Evolutionary conservation across 1,284 basidiomycete genomes (phyloP).

Genomic region (Cutaneotrichosporon sp.): DNA sequence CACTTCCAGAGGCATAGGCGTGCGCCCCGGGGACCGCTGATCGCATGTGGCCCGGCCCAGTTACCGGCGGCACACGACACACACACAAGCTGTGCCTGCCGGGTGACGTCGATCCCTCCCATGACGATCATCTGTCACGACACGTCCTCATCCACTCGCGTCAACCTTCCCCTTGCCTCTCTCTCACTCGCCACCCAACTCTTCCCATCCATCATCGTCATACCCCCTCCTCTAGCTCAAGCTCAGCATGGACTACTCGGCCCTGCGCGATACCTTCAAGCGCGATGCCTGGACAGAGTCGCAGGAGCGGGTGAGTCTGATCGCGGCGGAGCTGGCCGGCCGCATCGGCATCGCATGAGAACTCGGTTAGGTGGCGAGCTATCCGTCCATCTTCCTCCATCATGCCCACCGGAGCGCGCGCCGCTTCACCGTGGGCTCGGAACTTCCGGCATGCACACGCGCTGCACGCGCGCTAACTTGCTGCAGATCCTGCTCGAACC

Average conservation of each 20-base stretch:
- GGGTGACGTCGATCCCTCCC: neutral
- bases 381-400: neutral
- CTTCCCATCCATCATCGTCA: neutral
- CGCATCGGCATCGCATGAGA: too few relatives aligned
- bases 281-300: constrained; percentile 46
- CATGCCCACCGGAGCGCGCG: neutral
- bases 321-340: too few relatives aligned
- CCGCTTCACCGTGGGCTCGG: neutral
- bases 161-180: neutral
- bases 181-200: constrained; percentile 9
- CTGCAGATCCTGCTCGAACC: constrained; percentile 70
- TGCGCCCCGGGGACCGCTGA: neutral
- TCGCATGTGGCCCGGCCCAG: neutral
- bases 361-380: neutral
- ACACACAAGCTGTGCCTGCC: neutral
- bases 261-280: constrained; percentile 28
- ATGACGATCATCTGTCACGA: too few relatives aligned
- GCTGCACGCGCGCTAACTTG: constrained; percentile 1
- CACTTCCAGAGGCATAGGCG: too few relatives aligned
- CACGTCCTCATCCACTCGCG: neutral
- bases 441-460: neutral
- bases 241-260: constrained; percentile 41
- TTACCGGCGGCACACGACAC: neutral
- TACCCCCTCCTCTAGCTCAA: neutral
- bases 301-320: constrained; percentile 49